Base-by-base conservation (phyloP, 1,139 yeast genomes). In the Blastobotrys capitulatus region DNA sequence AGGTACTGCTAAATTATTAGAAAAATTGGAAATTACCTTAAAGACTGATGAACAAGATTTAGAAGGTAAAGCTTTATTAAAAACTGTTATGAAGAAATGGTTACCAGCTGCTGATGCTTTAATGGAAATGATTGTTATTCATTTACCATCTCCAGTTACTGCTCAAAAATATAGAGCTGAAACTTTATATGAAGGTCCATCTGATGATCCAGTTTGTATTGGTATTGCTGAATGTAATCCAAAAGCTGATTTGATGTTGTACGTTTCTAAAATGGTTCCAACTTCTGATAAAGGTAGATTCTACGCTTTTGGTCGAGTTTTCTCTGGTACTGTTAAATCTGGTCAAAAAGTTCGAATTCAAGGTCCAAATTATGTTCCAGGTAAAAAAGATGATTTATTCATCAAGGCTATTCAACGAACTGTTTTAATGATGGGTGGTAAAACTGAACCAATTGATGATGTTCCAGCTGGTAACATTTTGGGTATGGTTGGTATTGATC, bases 381-480 rank as follows among this genome's bases (percentile, higher is more conserved):
- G 98, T 76, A 87, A 84, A 83, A 92, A 92, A 84, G 96, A 88
- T 57, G 98, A 92, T 71, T 80, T 92, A 71, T 92, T 90, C 90
- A 64, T 92, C 72, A 92, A 92, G 86, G 85, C 97, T 67, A 81
- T 92, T 68, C 98, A 92, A 83, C 92, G 98, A 84, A 92, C 96
- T 69, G 98, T 92, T 70, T 83, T 92, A 74, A 92, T 92, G 98
- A 92, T 92, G 98, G 98, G 98, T 74, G 87, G 97, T 80, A 76
- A 79, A 75, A 95, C 87, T 71, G 98, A 92, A 82, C 90, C 92
- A 72, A 92, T 92, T 70, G 98, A 92, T 71, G 97, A 92, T 80
- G 88, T 95, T 80, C 98, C 98, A 73, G 97, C 97, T 67, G 98
- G 98, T 86, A 92, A 92, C 96, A 92, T 92, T 86, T 84, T 90